Base-by-base conservation (phyloP, 2,329 filamentous ascomycete genomes). In the Cephalotrichum gorgonifer region DNA sequence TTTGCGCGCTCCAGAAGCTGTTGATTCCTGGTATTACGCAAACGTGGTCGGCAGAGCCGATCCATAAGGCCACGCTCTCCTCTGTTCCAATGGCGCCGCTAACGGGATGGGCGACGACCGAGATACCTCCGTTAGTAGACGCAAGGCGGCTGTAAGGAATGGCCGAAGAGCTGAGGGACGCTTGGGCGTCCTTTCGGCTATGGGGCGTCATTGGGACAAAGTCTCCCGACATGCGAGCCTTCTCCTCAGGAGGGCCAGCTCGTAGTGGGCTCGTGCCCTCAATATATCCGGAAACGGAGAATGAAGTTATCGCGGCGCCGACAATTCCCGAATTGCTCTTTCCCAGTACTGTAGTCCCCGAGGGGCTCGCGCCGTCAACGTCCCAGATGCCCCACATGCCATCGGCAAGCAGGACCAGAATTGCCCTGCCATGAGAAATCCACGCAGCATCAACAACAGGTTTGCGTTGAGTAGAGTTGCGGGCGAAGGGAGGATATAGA, bases 301-400 rank as follows among this genome's bases (percentile, higher is more conserved):
- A 84, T 7, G 70, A 61, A 15, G 80, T 80, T 51, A 79, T 63
- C 2, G 78, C 76, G 2, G 78, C 77, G 31, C 79, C 79, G 17
- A 70, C 70, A 30, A 80, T 68, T 6, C 76, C 76, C 44, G 71
- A 64, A 50, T 70, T 70, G 28, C 75, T 64, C 54, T 72, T 76
- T 38, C 67, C 72, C 23, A 78, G 70, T 4, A 79, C 60, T 0
- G 68, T 60, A 51, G 70, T 60, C 44, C 69, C 61, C 31, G 70
- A 60, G 2, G 77, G 75, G 35, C 74, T 74, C 27, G 70, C 70
- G 7, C 78, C 76, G 53, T 83, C 77, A 42, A 84, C 70, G 55
- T 84, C 80, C 80, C 80, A 84, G 30, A 84, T 75, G 14, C 78
- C 81, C 81, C 81, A 84, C 59, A 80, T 79, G 6, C 80, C 81